Percentiles rank a stretch among this genome's conserved stretches.
Conservation (phyloP, 108 stramenopile genomes). For the Mayamaea pseudoterrestris region DNA sequence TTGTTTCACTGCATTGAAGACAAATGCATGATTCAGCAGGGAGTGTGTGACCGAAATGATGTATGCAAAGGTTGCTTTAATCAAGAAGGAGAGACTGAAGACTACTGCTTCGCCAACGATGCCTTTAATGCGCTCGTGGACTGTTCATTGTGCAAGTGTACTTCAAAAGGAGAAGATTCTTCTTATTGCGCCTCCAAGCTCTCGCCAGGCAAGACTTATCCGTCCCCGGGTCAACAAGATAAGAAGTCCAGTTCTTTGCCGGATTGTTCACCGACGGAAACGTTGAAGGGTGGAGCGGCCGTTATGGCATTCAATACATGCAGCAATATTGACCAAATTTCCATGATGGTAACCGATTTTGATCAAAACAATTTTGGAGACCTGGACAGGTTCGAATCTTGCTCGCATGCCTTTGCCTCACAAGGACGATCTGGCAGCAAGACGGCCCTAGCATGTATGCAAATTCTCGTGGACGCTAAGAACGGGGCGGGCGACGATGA, state of each 20-base stretch:
- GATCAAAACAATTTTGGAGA: constrained; percentile 83
- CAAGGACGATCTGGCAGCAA: constrained; percentile 51
- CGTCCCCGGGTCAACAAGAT: constrained; percentile 18
- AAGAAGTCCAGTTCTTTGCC: constrained; percentile 9
- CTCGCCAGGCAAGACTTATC: constrained; percentile 12
- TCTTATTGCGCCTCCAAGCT: constrained; percentile 43
- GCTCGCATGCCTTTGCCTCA: constrained; percentile 55
- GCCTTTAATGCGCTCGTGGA: constrained; percentile 52
- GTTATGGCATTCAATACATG: constrained; percentile 59
- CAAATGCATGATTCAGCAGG: constrained; percentile 71
- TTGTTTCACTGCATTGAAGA: constrained; percentile 59
- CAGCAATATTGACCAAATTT: constrained; percentile 41
- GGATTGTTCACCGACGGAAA: constrained; percentile 47
- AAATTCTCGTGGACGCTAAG: constrained; percentile 49
- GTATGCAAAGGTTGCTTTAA: constrained; percentile 48
- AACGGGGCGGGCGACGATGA: constrained; percentile 34
- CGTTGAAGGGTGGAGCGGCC: constrained; percentile 39
- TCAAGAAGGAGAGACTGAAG: constrained; percentile 24
- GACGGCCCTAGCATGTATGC: constrained; percentile 75
- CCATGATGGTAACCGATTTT: constrained; percentile 65
- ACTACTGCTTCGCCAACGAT: constrained; percentile 31
- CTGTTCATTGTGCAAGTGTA: constrained; percentile 73
- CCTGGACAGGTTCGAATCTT: constrained; percentile 76
- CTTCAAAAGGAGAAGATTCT: constrained; percentile 15
- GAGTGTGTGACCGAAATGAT: constrained; percentile 40